Evolutionary conservation across 371 early-diverging fungal genomes (phyloP).

Genomic region (Parasitella parasitica): DNA sequence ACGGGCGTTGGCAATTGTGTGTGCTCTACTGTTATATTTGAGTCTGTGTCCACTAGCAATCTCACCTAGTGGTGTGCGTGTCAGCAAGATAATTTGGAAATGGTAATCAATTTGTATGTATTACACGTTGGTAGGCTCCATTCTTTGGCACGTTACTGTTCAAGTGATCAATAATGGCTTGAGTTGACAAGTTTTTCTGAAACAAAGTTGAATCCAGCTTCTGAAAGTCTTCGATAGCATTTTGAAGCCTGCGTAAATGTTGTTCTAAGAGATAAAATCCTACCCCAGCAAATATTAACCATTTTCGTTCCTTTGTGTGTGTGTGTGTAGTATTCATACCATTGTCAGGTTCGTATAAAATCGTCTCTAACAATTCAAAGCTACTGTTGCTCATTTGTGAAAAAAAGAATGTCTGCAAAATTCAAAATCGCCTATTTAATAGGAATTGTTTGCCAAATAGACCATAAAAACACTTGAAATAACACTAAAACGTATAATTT

Average conservation of each 20-base stretch:
- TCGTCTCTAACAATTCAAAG: conserved; percentile 47
- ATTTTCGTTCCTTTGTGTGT: not conserved
- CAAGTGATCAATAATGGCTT: conserved; percentile 31
- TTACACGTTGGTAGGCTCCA: conserved; percentile 38
- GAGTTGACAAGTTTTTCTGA: conserved; percentile 26
- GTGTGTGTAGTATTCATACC: conserved; percentile 32
- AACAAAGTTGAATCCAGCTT: conserved; percentile 17
- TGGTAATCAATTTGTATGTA: not conserved
- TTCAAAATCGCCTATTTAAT: not conserved
- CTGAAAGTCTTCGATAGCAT: conserved; percentile 10
- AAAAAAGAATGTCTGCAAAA: not conserved
- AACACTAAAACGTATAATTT: too few relatives aligned
- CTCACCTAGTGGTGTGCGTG: conserved; percentile 38
- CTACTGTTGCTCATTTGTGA: not conserved
- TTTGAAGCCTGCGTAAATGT: not conserved
- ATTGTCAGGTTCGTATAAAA: conserved; percentile 48
- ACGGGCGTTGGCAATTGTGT: conserved; percentile 28
- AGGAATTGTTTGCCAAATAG: not conserved
- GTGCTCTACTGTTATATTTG: conserved; percentile 39
- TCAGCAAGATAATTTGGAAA: not conserved
- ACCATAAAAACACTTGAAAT: too few relatives aligned
- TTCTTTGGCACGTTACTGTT: conserved; percentile 26
- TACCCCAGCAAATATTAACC: not conserved
- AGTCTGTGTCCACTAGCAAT: conserved; percentile 38
- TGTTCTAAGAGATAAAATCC: conserved; percentile 17